These are phyloP conservation scores for Pterocarpus santalinus DNA, from an alignment of 306 rosid genomes.

Conservation along the genomic window DNA sequence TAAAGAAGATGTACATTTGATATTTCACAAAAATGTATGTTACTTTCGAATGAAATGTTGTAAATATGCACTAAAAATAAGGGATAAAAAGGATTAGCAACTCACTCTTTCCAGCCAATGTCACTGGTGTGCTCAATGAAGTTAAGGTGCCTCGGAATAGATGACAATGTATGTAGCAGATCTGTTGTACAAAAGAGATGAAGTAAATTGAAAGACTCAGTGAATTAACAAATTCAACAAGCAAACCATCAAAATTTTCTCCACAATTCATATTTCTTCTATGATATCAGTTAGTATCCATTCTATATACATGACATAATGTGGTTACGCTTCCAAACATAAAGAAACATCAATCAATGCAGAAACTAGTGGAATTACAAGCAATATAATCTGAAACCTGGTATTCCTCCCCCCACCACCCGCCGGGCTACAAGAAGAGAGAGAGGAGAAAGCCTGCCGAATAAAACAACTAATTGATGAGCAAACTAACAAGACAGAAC, in stretches of 20 bases:
- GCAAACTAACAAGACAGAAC: conserved; percentile 18
- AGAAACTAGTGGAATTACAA: conserved; percentile 26
- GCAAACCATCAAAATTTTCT: background rate
- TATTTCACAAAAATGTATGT: conserved; percentile 24
- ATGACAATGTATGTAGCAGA: conserved; percentile 56
- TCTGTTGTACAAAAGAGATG: conserved; percentile 46
- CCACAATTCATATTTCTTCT: background rate
- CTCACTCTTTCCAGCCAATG: conserved; percentile 93
- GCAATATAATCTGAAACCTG: conserved; percentile 32
- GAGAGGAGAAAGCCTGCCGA: conserved; percentile 21
- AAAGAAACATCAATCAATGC: conserved; percentile 9
- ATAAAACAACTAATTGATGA: conserved; percentile 32
- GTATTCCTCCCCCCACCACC: conserved; percentile 40
- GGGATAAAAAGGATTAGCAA: conserved; percentile 15
- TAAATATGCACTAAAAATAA: background rate
- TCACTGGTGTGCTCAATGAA: conserved; percentile 74
- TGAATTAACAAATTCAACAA: conserved; percentile 6
- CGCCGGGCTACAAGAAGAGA: conserved; percentile 24
- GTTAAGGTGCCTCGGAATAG: conserved; percentile 59
- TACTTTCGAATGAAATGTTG: conserved; percentile 9
- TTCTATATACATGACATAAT: background rate
- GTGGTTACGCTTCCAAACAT: background rate
- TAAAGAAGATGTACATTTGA: conserved; percentile 16
- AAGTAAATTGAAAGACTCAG: conserved; percentile 28
- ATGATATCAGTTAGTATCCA: background rate